Evolutionary conservation across 257 asterid species (phyloP), one percentile per base, ranked within the genome.

Genomic region (Scutellaria galericulata): DNA sequence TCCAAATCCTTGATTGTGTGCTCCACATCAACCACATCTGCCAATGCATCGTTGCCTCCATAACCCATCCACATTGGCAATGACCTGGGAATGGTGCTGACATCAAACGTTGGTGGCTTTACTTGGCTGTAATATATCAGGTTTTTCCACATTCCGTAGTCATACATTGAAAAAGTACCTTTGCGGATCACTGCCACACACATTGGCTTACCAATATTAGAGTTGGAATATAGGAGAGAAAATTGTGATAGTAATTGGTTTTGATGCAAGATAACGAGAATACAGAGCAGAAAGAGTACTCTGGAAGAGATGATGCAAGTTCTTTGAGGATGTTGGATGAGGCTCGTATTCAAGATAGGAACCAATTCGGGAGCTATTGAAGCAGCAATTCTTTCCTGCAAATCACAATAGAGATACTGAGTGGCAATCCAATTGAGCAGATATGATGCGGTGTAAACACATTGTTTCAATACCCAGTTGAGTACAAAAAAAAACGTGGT

Each of bases 371-470:
- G 98, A 88, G 87, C 84, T 79, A 72, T 94, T 94, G 90, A 91
- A 90, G 85, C 98, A 94, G 86, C 99, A 94, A 71, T 87, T 91
- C 79, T 82, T 68, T 79, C 99, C 99, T 94, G 96, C 82, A 85
- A 72, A 52, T 37, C 41, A 51, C 27, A 71, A 81, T 47, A 27
- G 62, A 69, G 60, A 72, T 54, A 27, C 27, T 31, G 18, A 70
- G 67, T 50, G 57, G 31, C 63, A 41, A 73, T 62, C 4, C 60
- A 58, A 41, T 51, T 6, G 50, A 46, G 65, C 42, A 72, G 48
- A 63, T 56, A 24, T 48, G 51, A 56, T 40, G 13, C 6, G 55
- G 6, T n/a, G 12, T 31, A 31, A 31, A 31, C 37, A 31, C 37
- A 31, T 31, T 31, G 37, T 31, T 31, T 31, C 37, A 31, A 3